These are phyloP conservation scores for Hypericum perforatum DNA, from an alignment of 345 rosid species.

Conservation along the genomic window DNA sequence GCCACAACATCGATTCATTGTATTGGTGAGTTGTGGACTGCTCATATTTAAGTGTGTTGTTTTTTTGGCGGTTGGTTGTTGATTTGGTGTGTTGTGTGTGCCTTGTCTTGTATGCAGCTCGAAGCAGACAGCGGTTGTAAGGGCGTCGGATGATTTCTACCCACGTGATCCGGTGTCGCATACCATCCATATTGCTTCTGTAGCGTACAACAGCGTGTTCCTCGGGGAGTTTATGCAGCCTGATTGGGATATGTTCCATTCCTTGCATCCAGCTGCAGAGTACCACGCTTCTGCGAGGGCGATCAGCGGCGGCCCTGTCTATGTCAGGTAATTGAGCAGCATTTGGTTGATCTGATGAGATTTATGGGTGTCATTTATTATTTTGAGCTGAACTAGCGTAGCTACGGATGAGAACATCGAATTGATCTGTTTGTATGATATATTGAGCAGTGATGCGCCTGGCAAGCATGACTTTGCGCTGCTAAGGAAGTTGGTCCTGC, in stretches of 20 bases:
- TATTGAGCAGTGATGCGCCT: conserved; percentile 66
- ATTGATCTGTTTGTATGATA: no score
- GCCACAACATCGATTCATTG: conserved; percentile 89
- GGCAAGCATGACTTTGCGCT: conserved; percentile 80
- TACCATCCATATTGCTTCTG: conserved; percentile 86
- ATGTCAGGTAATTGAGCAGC: conserved; percentile 48
- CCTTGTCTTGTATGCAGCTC: conserved; percentile 36
- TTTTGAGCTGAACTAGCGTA: no score
- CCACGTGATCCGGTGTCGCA: conserved; percentile 89
- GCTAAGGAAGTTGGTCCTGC: conserved; percentile 66
- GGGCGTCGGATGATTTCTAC: conserved; percentile 93
- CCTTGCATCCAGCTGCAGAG: conserved; percentile 81
- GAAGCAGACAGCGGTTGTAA: conserved; percentile 83
- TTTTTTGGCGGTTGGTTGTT: conserved; percentile 6
- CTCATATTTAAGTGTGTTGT: not conserved
- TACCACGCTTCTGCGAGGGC: conserved; percentile 96
- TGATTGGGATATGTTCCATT: conserved; percentile 99
- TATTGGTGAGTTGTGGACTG: conserved; percentile 44
- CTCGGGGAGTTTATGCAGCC: conserved; percentile 85
- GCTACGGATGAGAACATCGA: no score
- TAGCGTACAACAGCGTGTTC: conserved; percentile 80
- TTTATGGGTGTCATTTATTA: not conserved
- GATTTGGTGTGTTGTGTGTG: not conserved
- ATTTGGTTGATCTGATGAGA: not conserved
- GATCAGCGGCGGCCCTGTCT: conserved; percentile 83